These are phyloP conservation scores for Phallus indusiatus DNA, from an alignment of 768 basidiomycete genomes.

Conservation along the genomic window DNA sequence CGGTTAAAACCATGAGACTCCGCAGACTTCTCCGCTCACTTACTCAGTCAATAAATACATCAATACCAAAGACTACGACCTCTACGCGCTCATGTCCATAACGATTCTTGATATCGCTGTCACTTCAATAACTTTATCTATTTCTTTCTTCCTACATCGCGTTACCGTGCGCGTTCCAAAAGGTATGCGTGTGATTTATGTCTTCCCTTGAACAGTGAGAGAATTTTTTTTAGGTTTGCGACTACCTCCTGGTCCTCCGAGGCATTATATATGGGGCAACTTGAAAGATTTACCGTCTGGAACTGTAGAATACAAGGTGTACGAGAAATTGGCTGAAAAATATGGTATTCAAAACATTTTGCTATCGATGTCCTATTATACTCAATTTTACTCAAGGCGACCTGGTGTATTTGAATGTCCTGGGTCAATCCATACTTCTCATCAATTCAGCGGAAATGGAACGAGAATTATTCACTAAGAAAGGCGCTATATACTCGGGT, in stretches of 20 bases:
- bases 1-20: no score
- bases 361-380: neutral
- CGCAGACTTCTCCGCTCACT: no score
- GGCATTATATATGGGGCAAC: slow-evolving; percentile 10
- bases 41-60: no score
- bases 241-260: slow-evolving; percentile 12
- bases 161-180: no score
- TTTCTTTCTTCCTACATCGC: no score
- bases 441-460: slow-evolving; percentile 26
- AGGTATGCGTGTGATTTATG: no score
- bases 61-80: no score
- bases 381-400: slow-evolving; percentile 10
- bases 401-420: slow-evolving; percentile 17
- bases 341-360: slow-evolving; percentile 2
- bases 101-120: no score
- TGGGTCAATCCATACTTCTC: slow-evolving; percentile 22
- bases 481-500: slow-evolving; percentile 30
- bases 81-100: no score
- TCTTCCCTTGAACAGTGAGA: no score
- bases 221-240: neutral
- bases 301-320: slow-evolving; percentile 8
- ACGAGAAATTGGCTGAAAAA: slow-evolving; percentile 8
- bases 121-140: no score
- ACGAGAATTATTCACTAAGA: slow-evolving; percentile 28
- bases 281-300: slow-evolving; percentile 9